Evolutionary conservation across 345 rosid species (phyloP), one percentile per base, ranked within the genome.

Genomic region (Arabis alpina): DNA sequence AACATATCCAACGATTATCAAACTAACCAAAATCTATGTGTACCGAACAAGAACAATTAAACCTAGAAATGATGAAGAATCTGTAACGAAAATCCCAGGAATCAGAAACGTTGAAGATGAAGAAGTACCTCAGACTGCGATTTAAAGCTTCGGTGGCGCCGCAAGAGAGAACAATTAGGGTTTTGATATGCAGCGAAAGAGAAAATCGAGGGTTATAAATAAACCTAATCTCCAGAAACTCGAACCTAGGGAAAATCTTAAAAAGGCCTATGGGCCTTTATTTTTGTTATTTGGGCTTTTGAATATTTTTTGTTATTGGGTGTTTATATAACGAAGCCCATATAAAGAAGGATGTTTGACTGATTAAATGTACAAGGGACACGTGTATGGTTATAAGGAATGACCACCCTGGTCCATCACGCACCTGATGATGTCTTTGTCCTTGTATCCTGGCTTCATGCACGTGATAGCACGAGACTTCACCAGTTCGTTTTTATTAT

Each of bases 381-480:
- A 65, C 54, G 54, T 67, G 72, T 54, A 14, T 28, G 44, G 54
- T 32, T 55, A 2, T 43, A 44, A 53, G 72, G 41, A 43, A 67
- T 28, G 42, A 67, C 72, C n/a, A 66, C 44, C 43, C 43, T 67
- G 54, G 72, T 67, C 72, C 34, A 68, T 55, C 54, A 8, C 24
- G 25, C 72, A 55, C 63, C 72, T 55, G 45, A 68, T 52, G 24
- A 52, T 65, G 39, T 39, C 70, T 64, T 47, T 54, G 63, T 55
- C 34, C 42, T 54, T 54, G 44, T 54, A 43, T 43, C 62, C 62
- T 67, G 71, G 54, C 45, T 67, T 23, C 54, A 43, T 67, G 63
- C 72, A 67, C 72, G 72, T 67, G 63, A 67, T 13, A 44, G 10
- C 72, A 67, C 72, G 63, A 55, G 72, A 54, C 24, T 67, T 65